phyloP scores from a whole-genome alignment of 2,329 filamentous ascomycete species.

The Calonectria crousiana region DNA sequence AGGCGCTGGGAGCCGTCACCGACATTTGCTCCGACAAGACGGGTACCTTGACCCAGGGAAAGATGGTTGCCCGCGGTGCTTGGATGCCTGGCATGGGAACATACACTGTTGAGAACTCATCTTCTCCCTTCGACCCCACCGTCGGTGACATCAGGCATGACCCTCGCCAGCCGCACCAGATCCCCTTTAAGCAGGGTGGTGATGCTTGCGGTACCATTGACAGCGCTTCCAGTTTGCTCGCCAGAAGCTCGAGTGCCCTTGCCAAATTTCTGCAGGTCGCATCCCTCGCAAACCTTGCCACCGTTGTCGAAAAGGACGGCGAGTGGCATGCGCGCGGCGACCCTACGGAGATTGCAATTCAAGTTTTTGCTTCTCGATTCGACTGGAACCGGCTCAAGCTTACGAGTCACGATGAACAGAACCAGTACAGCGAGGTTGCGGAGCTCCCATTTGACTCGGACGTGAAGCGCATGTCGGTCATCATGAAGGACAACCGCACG shows the following conservation, averaged over 20 bases:
- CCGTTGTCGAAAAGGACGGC: constrained; percentile 66
- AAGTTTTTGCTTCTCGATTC: constrained; percentile 79
- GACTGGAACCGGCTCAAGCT: constrained; percentile 70
- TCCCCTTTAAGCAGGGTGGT: constrained; percentile 45
- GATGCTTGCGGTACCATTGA: background rate
- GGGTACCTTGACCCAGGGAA: constrained; percentile 66
- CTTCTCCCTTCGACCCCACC: constrained; percentile 69
- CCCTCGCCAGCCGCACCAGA: constrained; percentile 51
- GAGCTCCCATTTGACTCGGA: constrained; percentile 82
- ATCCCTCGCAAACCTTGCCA: constrained; percentile 74
- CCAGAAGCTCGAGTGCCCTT: constrained; percentile 48
- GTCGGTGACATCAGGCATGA: constrained; percentile 60
- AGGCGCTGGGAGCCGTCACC: constrained; percentile 70
- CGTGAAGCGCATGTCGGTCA: constrained; percentile 82
- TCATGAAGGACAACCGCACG: constrained; percentile 63
- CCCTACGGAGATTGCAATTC: constrained; percentile 77
- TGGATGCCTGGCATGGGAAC: constrained; percentile 63
- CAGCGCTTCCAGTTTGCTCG: background rate
- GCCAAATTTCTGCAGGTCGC: constrained; percentile 72
- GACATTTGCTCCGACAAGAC: constrained; percentile 71
- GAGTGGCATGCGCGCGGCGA: constrained; percentile 75
- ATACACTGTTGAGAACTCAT: constrained; percentile 61
- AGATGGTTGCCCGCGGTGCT: constrained; percentile 66
- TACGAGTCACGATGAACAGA: constrained; percentile 58
- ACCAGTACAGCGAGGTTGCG: constrained; percentile 69